Conservation (phyloP, 768 basidiomycete species). For the Russula brevipes region DNA sequence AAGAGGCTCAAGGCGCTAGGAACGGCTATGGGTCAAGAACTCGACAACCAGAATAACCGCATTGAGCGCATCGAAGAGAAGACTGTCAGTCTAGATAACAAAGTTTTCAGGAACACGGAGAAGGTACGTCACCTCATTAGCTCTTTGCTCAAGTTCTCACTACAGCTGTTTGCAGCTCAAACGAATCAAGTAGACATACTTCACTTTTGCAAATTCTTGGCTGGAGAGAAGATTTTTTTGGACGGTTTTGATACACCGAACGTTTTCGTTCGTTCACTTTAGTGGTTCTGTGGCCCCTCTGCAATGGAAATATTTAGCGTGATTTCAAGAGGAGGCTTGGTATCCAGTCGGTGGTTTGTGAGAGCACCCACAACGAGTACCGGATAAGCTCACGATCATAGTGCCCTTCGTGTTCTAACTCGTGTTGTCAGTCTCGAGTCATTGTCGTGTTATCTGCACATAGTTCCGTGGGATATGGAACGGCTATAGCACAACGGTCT, state of each 20-base stretch:
- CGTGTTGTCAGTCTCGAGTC: background rate
- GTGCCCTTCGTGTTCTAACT: background rate
- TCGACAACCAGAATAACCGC: conserved; percentile 79
- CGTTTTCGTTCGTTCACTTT: background rate
- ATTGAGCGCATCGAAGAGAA: conserved; percentile 76
- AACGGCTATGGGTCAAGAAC: conserved; percentile 79
- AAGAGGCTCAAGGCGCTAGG: conserved; percentile 76
- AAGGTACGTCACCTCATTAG: conserved; percentile 43
- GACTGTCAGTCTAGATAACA: conserved; percentile 67
- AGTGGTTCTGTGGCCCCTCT: background rate
- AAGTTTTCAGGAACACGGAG: conserved; percentile 77
- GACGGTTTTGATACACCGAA: background rate
- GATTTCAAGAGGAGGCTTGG: background rate
- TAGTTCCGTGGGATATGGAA: background rate
- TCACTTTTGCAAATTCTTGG: too few relatives aligned
- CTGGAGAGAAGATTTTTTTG: background rate
- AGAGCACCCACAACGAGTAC: background rate
- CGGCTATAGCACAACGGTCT: background rate
- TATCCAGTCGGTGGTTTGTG: background rate
- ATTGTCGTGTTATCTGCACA: too few relatives aligned
- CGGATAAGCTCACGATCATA: background rate
- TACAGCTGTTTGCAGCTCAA: conserved; percentile 31
- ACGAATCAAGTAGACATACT: conserved; percentile 34
- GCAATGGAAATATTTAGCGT: background rate
- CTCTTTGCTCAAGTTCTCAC: conserved; percentile 2